Evolutionary conservation across 2,329 filamentous ascomycete genomes (phyloP).

Genomic region (Blastomyces gilchristii): DNA sequence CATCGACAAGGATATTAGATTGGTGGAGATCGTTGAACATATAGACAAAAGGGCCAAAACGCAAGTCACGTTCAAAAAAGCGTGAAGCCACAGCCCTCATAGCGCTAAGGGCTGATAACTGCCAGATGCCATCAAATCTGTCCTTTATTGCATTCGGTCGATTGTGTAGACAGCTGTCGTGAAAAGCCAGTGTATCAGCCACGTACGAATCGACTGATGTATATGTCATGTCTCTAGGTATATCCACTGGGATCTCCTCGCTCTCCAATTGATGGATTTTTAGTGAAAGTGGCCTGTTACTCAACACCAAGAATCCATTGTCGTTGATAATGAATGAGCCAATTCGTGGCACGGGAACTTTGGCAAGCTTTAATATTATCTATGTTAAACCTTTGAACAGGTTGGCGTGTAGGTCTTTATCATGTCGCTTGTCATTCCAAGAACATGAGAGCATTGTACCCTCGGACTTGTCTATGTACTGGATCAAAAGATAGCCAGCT

Average conservation of each 20-base stretch:
- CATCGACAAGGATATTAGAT: conserved; percentile 29
- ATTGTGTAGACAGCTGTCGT: conserved; percentile 21
- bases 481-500: conserved; percentile 16
- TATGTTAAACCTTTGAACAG: conserved; percentile 17
- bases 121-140: conserved; percentile 18
- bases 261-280: conserved; percentile 20
- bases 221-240: conserved; percentile 15
- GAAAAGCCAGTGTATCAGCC: conserved; percentile 20
- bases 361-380: conserved; percentile 15
- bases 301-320: conserved; percentile 17
- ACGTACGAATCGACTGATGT: conserved; percentile 19
- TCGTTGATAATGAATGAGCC: conserved; percentile 26
- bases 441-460: conserved; percentile 19
- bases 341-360: conserved; percentile 24
- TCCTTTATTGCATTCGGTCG: conserved; percentile 23
- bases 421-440: conserved; percentile 14
- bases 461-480: conserved; percentile 13
- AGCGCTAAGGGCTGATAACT: conserved; percentile 21
- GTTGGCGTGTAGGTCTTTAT: conserved; percentile 15
- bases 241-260: conserved; percentile 21
- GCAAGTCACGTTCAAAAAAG: conserved; percentile 23
- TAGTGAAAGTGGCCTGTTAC: conserved; percentile 20
- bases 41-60: conserved; percentile 27
- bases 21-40: conserved; percentile 32
- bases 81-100: conserved; percentile 23